phyloP scores from a whole-genome alignment of 352 stramenopile genomes.

The Pythium catenulatum region DNA sequence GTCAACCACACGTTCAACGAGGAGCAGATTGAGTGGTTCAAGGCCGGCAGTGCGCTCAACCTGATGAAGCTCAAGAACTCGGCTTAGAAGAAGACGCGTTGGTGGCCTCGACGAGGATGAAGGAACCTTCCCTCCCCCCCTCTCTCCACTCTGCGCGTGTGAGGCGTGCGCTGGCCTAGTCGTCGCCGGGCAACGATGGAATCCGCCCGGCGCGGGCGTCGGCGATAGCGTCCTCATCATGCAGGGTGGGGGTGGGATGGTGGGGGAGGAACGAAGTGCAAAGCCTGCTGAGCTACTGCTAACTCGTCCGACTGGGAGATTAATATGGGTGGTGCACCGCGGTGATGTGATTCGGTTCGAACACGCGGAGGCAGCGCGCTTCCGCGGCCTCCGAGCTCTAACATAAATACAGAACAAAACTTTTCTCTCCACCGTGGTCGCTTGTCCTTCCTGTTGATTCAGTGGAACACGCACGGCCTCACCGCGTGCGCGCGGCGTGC shows the following conservation, averaged over 20 bases:
- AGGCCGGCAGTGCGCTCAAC: conserved; percentile 96
- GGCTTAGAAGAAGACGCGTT: no score
- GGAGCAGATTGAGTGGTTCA: conserved; percentile 97
- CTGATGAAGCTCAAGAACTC: conserved; percentile 96
- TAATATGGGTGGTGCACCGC: conserved; percentile 48
- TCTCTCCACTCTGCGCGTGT: no score
- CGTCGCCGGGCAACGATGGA: conserved; percentile 11
- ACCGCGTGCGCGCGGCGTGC: conserved; percentile 1
- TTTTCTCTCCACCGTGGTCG: no score
- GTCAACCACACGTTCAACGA: conserved; percentile 97
- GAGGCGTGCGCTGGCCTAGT: neutral
- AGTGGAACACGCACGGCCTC: neutral
- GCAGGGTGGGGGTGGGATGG: neutral
- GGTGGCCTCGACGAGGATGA: no score
- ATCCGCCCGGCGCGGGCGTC: no score
- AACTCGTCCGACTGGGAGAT: conserved; percentile 22
- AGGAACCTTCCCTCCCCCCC: no score
- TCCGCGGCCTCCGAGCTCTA: conserved; percentile 41
- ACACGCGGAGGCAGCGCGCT: conserved; percentile 38
- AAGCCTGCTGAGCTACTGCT: neutral
- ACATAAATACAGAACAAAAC: conserved; percentile 61
- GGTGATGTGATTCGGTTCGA: conserved; percentile 27
- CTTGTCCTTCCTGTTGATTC: neutral
- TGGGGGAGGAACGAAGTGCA: no score
- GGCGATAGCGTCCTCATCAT: neutral